Percentiles rank a stretch among this genome's conserved stretches.
phyloP scores from a whole-genome alignment of 345 rosid genomes.

The Citrus mangshanensis region DNA sequence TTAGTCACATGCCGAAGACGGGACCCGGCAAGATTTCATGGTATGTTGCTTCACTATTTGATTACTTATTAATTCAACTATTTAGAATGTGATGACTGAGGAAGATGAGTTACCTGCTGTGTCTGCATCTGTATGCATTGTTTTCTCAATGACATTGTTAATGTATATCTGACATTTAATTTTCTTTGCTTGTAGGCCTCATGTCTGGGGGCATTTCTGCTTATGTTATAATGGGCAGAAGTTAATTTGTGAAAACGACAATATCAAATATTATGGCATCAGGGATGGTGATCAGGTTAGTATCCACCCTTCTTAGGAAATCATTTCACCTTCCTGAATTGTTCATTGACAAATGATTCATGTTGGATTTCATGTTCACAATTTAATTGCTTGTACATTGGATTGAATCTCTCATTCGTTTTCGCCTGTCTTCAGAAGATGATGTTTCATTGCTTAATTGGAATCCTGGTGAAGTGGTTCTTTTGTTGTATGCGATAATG shows the following conservation, averaged over 20 bases:
- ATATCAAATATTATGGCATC: slow-evolving; percentile 55
- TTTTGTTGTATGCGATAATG: not conserved
- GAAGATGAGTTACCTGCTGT: not conserved
- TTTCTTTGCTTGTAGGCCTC: slow-evolving; percentile 51
- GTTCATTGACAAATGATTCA: not conserved
- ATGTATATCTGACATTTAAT: not conserved
- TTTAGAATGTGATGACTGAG: not conserved
- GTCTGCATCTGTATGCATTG: not conserved
- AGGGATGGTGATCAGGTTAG: slow-evolving; percentile 84
- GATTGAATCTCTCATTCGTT: not conserved
- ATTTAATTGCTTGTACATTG: not conserved
- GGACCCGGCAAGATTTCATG: slow-evolving; percentile 78
- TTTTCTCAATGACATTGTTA: not conserved
- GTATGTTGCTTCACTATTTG: slow-evolving; percentile 22
- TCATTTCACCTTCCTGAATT: not conserved
- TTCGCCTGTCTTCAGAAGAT: not conserved
- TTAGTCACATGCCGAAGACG: slow-evolving; percentile 50
- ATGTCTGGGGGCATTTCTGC: slow-evolving; percentile 89
- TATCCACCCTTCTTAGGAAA: not conserved
- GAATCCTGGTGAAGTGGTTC: not conserved
- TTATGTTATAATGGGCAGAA: slow-evolving; percentile 54
- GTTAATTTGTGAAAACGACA: slow-evolving; percentile 49
- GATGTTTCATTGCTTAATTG: not conserved
- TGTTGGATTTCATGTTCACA: not conserved
- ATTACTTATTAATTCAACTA: too few relatives aligned